Base-by-base conservation (phyloP, 2,329 filamentous ascomycete genomes). In the Epichloe festucae region DNA sequence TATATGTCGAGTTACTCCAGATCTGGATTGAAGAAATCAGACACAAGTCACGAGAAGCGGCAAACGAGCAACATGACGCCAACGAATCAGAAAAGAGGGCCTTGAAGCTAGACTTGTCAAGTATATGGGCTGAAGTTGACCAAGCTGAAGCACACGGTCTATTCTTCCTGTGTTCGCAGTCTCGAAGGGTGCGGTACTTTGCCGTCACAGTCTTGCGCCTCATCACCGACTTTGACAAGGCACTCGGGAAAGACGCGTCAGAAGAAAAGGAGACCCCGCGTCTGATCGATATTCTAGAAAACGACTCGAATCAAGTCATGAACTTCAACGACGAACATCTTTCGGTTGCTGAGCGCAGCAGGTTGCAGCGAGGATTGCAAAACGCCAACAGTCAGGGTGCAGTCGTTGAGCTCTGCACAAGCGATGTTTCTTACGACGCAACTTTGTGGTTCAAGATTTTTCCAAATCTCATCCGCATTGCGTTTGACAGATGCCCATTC, bases 1-100 rank as follows among this genome's bases (percentile, higher is more conserved):
- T 98, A 11, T 98, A 98, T 61, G 88, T 97, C 31, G 90, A 98
- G 67, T 72, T 98, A 5, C 74, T 98, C 12, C 84, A 90, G 56
- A 96, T 98, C 40, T 98, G 94, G 94, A 95, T 96, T 49, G 90
- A 96, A 55, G 91, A 97, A 63, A 94, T 98, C 55, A 86, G 87
- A 62, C 82, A 86, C 56, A 95, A 93, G 63, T 87, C 83, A 2
- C 84, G 82, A 57, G 87, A 89, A 54, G 84, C 82, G 7, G 76
- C 79, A 5, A 73, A 79, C 1, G 83, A 88, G 34, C 73, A 76
- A 3, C 70, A 75, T 6, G 87, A 90, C 46, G 76, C 81, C 19
- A 76, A 72, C 41, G 71, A 71, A 11, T 68, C 77, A n/a, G 86
- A 86, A 40, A 88, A 80, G 57, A 76, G 88, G 51, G 87, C 82